Percentiles rank a stretch among this genome's conserved stretches.
These are phyloP conservation scores for Lachancea quebecensis DNA, from an alignment of 805 yeast genomes.

Conservation along the genomic window DNA sequence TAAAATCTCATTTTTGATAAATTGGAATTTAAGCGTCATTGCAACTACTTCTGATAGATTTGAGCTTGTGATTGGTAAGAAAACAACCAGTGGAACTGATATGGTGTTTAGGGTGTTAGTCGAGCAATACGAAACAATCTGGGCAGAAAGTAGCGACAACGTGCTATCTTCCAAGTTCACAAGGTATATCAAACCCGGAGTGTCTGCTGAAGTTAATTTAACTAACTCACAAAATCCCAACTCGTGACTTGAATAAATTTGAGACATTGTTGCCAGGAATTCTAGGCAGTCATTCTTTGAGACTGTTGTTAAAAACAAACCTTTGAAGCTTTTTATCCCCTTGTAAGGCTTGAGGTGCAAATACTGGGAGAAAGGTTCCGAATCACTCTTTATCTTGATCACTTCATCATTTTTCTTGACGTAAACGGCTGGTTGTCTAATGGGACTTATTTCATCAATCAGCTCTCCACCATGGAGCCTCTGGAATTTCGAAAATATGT, in stretches of 20 bases:
- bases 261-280: constrained; percentile 28
- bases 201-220: constrained; percentile 24
- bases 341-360: constrained; percentile 50
- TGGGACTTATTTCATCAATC: constrained; percentile 19
- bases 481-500: constrained; percentile 19
- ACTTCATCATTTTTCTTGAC: constrained; percentile 29
- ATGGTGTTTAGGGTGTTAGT: constrained; percentile 24
- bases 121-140: constrained; percentile 31
- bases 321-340: constrained; percentile 45
- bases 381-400: constrained; percentile 40
- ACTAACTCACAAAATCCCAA: constrained; percentile 32
- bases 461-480: constrained; percentile 24
- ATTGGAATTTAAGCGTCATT: constrained; percentile 41
- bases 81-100: constrained; percentile 25
- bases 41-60: constrained; percentile 39
- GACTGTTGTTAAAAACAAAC: constrained; percentile 39
- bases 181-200: constrained; percentile 23
- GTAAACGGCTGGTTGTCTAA: constrained; percentile 26
- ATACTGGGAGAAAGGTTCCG: constrained; percentile 51
- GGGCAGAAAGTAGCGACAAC: constrained; percentile 44
- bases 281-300: constrained; percentile 23
- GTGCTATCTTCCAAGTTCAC: constrained; percentile 37
- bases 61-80: constrained; percentile 22
- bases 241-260: constrained; percentile 29
- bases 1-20: constrained; percentile 36